Conservation (phyloP, 257 asterid species). For the Lycium barbarum region DNA sequence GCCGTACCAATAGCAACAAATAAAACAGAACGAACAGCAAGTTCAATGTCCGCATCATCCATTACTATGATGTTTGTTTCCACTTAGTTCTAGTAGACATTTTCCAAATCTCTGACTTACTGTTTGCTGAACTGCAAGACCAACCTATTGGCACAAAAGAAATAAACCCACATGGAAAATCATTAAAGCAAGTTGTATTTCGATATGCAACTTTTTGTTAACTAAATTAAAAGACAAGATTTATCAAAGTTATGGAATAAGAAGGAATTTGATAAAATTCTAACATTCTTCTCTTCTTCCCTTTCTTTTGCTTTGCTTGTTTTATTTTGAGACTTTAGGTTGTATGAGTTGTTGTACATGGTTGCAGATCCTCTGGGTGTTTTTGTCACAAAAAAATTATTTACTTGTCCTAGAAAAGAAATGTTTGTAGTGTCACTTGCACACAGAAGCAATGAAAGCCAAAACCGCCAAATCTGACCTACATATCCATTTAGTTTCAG, state of each 20-base stretch:
- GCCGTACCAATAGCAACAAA: slow-evolving; percentile 99
- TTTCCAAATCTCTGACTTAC: slow-evolving; percentile 88
- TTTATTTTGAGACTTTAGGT: slow-evolving; percentile 14
- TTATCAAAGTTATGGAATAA: not conserved
- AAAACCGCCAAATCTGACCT: not conserved
- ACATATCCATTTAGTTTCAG: not conserved
- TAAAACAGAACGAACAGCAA: slow-evolving; percentile 89
- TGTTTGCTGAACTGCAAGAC: slow-evolving; percentile 90
- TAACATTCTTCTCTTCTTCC: not conserved
- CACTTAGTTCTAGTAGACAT: slow-evolving; percentile 93
- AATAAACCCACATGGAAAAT: not conserved
- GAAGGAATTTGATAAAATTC: not conserved
- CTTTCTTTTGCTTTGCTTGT: not conserved
- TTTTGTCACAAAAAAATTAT: not conserved
- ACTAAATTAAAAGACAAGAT: not conserved
- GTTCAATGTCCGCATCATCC: slow-evolving; percentile 95
- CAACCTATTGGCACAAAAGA: slow-evolving; percentile 62
- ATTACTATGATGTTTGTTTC: slow-evolving; percentile 87
- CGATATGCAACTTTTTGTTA: not conserved
- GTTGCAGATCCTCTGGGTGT: not conserved
- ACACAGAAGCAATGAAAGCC: not conserved
- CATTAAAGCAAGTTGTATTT: not conserved
- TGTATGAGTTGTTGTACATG: not conserved
- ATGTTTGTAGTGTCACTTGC: not conserved
- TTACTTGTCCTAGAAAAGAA: not conserved